A percentile compares a stretch with the other conserved stretches of the same genome.
Conservation (phyloP, 2,329 filamentous ascomycete genomes). For the Microcera coccophila region DNA sequence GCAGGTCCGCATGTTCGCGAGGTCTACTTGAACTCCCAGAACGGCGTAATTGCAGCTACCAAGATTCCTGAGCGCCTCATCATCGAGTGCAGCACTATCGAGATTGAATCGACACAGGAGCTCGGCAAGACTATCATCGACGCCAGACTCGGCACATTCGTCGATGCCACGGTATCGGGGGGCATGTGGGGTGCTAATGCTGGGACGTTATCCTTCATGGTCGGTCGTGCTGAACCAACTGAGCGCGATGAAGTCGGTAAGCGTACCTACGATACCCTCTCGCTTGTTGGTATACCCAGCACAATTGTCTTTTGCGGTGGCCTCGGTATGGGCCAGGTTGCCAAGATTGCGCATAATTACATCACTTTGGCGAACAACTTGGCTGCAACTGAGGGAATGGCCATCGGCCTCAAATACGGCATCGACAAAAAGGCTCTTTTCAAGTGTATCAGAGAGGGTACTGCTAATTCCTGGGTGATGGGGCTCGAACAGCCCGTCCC, state of each 20-base stretch:
- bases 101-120: slow-evolving; percentile 4
- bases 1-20: neutral
- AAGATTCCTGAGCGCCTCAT: neutral
- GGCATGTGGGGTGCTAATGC: slow-evolving; percentile 4
- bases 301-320: slow-evolving; percentile 5
- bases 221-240: neutral
- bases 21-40: slow-evolving; percentile 3
- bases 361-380: slow-evolving; percentile 5
- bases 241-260: neutral
- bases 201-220: slow-evolving; percentile 3
- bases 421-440: slow-evolving; percentile 7
- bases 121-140: slow-evolving; percentile 3
- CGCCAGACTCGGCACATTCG: slow-evolving; percentile 3
- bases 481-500: slow-evolving; percentile 3
- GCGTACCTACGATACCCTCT: neutral
- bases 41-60: slow-evolving; percentile 4
- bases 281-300: slow-evolving; percentile 4
- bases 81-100: slow-evolving; percentile 10
- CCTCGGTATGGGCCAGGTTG: slow-evolving; percentile 5
- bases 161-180: slow-evolving; percentile 7
- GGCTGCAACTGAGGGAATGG: slow-evolving; percentile 7
- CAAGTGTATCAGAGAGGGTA: no score
- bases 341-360: slow-evolving; percentile 12
- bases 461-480: neutral
- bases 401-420: slow-evolving; percentile 7